Base-by-base conservation (phyloP, 768 basidiomycete species). In the Piloderma croceum region DNA sequence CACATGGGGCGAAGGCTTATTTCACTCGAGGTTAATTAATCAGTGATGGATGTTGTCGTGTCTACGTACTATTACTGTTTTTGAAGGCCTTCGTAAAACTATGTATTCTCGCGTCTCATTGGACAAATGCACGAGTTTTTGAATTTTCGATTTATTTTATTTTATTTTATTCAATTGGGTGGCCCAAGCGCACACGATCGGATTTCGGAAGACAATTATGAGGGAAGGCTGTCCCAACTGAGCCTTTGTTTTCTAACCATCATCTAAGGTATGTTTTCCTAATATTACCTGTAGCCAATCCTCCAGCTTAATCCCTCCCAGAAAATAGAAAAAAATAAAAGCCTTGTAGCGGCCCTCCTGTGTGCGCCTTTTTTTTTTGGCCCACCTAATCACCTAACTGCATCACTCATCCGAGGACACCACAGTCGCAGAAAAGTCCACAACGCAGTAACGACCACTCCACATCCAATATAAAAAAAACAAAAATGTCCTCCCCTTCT, bases 401-500 rank as follows among this genome's bases (percentile, higher is more conserved):
- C n/a, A n/a, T n/a, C n/a, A n/a, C n/a, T n/a, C n/a, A 43, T 46
- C 45, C 25, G 24, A 9, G n/a, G 5, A 5, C 22, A 27, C 43
- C 42, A 33, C 60, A 80, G 76, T 71, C 67, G 62, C 69, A 81
- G 70, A 82, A 86, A 88, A 85, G 76, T 72, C 67, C 73, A 81
- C 76, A 81, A 86, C 86, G 80, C 84, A 90, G 86, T 90, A 90
- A 90, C 86, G 86, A 90, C 82, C 76, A 62, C 68, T 59, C 67
- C 64, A 73, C 71, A 62, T 48, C 48, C 55, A 63, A 57, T 54
- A 47, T 48, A 52, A 44, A 61, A 76, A 77, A 76, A 66, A 58
- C 43, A 9, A 52, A 60, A 39, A 82, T 81, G 80, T 75, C 81
- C 64, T 71, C 75, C 55, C 67, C 71, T 57, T 63, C 74, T 52